Conservation (phyloP, 345 rosid genomes). For the Eucalyptus cladocalyx region DNA sequence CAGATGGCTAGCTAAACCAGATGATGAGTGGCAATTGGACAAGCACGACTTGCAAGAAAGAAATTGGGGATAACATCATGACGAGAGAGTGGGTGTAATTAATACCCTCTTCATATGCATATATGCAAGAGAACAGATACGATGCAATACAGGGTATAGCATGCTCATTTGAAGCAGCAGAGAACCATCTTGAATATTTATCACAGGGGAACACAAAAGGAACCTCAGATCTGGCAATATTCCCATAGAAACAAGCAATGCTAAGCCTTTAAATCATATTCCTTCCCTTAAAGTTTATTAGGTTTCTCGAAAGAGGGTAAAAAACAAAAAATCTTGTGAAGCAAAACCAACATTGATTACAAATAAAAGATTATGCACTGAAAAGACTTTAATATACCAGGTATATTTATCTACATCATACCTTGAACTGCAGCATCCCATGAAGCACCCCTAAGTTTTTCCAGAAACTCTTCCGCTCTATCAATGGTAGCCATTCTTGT, state of each 20-base stretch:
- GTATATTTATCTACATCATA: constrained; percentile 8
- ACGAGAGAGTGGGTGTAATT: not conserved
- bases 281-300: not conserved
- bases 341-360: not conserved
- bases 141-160: not conserved
- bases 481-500: constrained; percentile 87
- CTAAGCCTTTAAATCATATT: not conserved
- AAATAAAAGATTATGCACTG: not conserved
- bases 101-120: not conserved
- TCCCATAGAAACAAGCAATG: not conserved
- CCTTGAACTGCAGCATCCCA: constrained; percentile 84
- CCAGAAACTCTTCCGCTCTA: constrained; percentile 65
- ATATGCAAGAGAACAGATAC: not conserved
- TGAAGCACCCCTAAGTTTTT: constrained; percentile 74
- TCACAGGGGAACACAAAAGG: not conserved
- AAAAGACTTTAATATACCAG: not conserved
- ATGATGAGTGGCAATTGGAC: not conserved
- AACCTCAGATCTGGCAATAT: not conserved
- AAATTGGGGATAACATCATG: not conserved
- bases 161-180: not conserved
- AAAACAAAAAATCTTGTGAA: not conserved
- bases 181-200: not conserved
- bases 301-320: not conserved
- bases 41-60: not conserved
- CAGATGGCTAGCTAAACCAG: not conserved